A percentile compares a stretch with the other conserved stretches of the same genome.
phyloP scores from a whole-genome alignment of 2,329 filamentous ascomycete species.

The Claviceps purpurea region DNA sequence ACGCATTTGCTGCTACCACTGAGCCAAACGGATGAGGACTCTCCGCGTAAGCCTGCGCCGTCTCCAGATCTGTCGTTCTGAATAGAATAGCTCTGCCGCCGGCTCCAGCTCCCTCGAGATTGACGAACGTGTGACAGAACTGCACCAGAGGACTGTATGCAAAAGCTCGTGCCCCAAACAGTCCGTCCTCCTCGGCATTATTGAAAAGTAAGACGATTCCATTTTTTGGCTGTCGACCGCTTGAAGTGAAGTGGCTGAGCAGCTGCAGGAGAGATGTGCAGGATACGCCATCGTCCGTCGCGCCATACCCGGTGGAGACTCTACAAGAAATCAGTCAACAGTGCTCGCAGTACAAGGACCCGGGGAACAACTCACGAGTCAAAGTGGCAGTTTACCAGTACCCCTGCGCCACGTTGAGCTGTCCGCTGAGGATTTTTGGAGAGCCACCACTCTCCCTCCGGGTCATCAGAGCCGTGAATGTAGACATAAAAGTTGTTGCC shows the following conservation, averaged over 20 bases:
- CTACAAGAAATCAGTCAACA: conserved; percentile 25
- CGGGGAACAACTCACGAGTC: conserved; percentile 41
- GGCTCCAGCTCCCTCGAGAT: conserved; percentile 87
- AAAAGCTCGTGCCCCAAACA: conserved; percentile 79
- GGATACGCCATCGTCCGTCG: conserved; percentile 87
- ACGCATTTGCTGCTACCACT: conserved; percentile 72
- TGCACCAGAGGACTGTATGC: conserved; percentile 68
- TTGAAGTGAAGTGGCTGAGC: conserved; percentile 69
- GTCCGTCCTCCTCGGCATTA: conserved; percentile 87
- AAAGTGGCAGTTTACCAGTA: conserved; percentile 90
- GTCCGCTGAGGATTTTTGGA: conserved; percentile 24
- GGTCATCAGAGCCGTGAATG: conserved; percentile 68
- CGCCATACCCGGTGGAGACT: conserved; percentile 82
- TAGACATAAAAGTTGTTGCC: conserved; percentile 88
- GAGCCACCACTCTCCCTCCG: conserved; percentile 62
- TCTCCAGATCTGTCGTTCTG: conserved; percentile 73
- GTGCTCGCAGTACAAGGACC: background rate
- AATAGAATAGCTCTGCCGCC: conserved; percentile 82
- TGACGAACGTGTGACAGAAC: conserved; percentile 78
- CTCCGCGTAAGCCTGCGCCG: conserved; percentile 64
- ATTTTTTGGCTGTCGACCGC: conserved; percentile 57
- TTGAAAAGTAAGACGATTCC: conserved; percentile 81
- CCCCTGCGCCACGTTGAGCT: conserved; percentile 53
- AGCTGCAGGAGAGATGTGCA: conserved; percentile 79
- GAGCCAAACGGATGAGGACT: conserved; percentile 69